Conservation (phyloP, 345 rosid species). For the Nasturtium officinale region DNA sequence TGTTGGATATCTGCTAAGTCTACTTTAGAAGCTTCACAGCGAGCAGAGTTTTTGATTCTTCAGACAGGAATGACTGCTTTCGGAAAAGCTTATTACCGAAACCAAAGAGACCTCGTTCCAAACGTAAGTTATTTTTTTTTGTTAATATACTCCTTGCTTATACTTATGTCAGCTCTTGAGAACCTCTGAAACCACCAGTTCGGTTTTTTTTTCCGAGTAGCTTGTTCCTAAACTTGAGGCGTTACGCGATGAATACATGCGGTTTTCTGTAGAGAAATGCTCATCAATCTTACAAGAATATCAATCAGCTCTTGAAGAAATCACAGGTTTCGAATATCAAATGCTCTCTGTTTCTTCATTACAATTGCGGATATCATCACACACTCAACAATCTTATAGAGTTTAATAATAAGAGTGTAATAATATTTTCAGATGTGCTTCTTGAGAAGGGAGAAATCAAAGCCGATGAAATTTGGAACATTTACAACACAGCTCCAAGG, state of each 20-base stretch:
- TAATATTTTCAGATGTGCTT: slow-evolving; percentile 61
- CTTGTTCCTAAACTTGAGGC: slow-evolving; percentile 93
- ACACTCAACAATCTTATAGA: slow-evolving; percentile 6
- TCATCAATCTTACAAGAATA: slow-evolving; percentile 75
- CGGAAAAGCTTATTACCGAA: slow-evolving; percentile 88
- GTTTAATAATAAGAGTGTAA: slow-evolving; percentile 11
- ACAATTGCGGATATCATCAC: background rate
- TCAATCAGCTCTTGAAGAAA: slow-evolving; percentile 85
- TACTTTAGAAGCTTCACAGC: slow-evolving; percentile 86
- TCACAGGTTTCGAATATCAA: slow-evolving; percentile 59
- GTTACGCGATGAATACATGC: slow-evolving; percentile 87
- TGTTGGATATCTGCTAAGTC: slow-evolving; percentile 94
- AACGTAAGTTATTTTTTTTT: slow-evolving; percentile 50
- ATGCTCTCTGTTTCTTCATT: background rate
- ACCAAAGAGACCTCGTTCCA: slow-evolving; percentile 83
- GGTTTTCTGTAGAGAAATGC: slow-evolving; percentile 82
- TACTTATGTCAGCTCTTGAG: background rate
- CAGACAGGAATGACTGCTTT: slow-evolving; percentile 98
- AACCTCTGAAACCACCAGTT: background rate
- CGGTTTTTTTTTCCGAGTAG: slow-evolving; percentile 45
- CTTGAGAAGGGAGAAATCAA: slow-evolving; percentile 77
- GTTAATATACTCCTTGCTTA: background rate
- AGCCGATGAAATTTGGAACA: slow-evolving; percentile 84
- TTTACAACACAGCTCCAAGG: slow-evolving; percentile 68
- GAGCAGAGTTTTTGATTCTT: slow-evolving; percentile 80